A percentile compares a stretch with the other conserved stretches of the same genome.
These are phyloP conservation scores for Candida multigemmis DNA, from an alignment of 805 yeast genomes.

Conservation along the genomic window DNA sequence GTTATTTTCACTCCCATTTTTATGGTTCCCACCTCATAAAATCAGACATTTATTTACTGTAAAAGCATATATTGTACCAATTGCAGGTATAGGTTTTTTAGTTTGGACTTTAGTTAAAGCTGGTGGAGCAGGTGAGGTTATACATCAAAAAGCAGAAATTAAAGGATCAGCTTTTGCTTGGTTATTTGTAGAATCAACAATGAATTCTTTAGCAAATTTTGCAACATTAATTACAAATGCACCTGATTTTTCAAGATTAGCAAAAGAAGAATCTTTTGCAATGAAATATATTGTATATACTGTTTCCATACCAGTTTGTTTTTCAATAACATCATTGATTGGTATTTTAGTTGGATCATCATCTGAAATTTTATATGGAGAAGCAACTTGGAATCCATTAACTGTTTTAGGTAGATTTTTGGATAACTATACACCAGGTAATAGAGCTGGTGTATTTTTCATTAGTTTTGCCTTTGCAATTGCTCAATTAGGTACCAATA, in stretches of 20 bases:
- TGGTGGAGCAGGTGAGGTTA: constrained; percentile 68
- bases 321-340: constrained; percentile 72
- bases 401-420: constrained; percentile 64
- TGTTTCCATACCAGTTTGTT: constrained; percentile 65
- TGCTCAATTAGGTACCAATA: constrained; percentile 34
- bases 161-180: constrained; percentile 61
- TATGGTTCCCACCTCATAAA: constrained; percentile 75
- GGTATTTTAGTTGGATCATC: constrained; percentile 84
- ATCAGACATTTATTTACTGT: constrained; percentile 78
- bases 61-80: constrained; percentile 70
- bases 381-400: constrained; percentile 75
- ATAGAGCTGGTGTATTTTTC: constrained; percentile 35
- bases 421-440: constrained; percentile 26
- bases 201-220: constrained; percentile 79
- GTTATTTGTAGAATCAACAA: constrained; percentile 71
- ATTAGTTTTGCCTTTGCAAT: constrained; percentile 29
- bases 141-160: constrained; percentile 42
- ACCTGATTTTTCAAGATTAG: constrained; percentile 84
- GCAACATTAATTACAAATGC: constrained; percentile 85
- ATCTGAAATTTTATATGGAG: constrained; percentile 56
- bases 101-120: constrained; percentile 81
- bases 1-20: constrained; percentile 69
- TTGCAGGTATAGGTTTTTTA: constrained; percentile 76
- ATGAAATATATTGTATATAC: constrained; percentile 37
- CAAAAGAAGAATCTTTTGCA: constrained; percentile 35